Evolutionary conservation across 352 stramenopile species (phyloP), one percentile per base, ranked within the genome.

Genomic region (Globisporangium okanoganense): DNA sequence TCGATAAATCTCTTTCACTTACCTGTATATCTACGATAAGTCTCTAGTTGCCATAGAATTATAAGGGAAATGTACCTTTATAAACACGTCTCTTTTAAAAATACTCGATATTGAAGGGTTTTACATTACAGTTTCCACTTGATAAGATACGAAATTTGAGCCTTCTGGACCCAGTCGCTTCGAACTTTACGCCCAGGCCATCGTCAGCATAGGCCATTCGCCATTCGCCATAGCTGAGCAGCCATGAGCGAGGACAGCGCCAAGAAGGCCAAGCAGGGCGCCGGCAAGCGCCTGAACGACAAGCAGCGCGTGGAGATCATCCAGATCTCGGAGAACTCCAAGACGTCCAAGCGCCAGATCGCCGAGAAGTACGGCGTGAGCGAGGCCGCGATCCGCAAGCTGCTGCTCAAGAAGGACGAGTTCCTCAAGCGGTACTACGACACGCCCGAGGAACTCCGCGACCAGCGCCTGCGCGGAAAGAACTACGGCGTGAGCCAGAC

Each of bases 301-400:
- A 85, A 85, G 48, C 77, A 92, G 77, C 82, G 82, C 63, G 75
- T 92, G 36, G 80, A 92, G 61, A 90, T 92, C 67, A 92, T 92
- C 69, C 82, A 92, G 69, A 78, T 89, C 58, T 74, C 80, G 3
- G 82, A 90, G 65, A 89, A 89, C 63, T 78, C 63, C 67, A 87
- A 86, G 67, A 87, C 82, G 60, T 87, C 80, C 58, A 90, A 92
- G 75, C 80, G 82, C 33, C 80, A 88, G 57, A 61, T 92, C 48
- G 82, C 80, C 20, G 80, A 89, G 44, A 82, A 87, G 57, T 92
- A 87, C 64, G 82, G 82, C 52, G 82, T 92, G 53, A 89, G 77
- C 49, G 82, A 92, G 65, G 80, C 82, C 1, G 82, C 82, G 41
- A 92, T 90, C 70, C 82, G 82, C 58, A 90, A 90, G 70, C 69